Percentiles rank a stretch among this genome's conserved stretches.
These are phyloP conservation scores for Magnolia sinica DNA, from an alignment of 164 flowering plant species.

Conservation along the genomic window DNA sequence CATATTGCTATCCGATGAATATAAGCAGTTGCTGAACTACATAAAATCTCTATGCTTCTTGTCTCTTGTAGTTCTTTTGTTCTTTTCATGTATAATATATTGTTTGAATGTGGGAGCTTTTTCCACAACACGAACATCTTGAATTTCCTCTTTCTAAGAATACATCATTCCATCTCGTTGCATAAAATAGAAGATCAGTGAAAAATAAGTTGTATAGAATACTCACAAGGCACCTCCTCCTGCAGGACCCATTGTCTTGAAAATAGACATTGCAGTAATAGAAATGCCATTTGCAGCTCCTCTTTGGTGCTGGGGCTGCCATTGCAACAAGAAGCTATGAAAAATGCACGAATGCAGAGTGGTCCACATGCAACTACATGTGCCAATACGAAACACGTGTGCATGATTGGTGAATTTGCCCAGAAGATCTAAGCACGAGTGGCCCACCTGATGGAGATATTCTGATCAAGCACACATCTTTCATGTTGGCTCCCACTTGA, in stretches of 20 bases:
- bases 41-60: too few species aligned
- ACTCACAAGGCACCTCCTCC: slow-evolving; percentile 77
- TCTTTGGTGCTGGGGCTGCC: slow-evolving; percentile 55
- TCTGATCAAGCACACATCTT: not conserved
- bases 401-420: not conserved
- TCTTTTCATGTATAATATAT: too few species aligned
- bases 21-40: too few species aligned
- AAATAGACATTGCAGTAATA: slow-evolving; percentile 70
- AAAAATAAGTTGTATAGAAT: not conserved
- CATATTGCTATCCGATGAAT: too few species aligned
- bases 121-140: too few species aligned
- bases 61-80: too few species aligned
- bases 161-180: too few species aligned
- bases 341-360: too few species aligned
- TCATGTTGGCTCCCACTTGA: not conserved
- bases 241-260: slow-evolving; percentile 76
- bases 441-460: too few species aligned
- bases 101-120: too few species aligned
- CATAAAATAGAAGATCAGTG: not conserved
- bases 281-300: slow-evolving; percentile 87
- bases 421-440: not conserved
- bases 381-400: too few species aligned
- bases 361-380: too few species aligned
- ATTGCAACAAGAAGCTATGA: not conserved
- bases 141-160: not conserved